Conservation (phyloP, 768 basidiomycete genomes). For the Lepiota venenata region DNA sequence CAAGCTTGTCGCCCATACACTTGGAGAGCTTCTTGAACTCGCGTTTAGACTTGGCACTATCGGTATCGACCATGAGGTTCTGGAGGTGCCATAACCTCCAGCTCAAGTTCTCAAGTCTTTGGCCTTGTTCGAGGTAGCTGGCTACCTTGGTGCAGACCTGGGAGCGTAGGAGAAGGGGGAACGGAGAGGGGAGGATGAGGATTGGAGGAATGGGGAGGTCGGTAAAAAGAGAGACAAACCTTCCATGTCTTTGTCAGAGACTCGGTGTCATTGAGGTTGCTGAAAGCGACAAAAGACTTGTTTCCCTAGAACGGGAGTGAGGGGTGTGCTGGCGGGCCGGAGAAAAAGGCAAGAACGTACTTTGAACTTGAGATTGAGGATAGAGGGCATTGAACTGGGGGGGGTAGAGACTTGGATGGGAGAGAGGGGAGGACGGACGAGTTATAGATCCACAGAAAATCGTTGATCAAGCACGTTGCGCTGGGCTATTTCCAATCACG, state of each 20-base stretch:
- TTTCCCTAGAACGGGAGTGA: too few species aligned
- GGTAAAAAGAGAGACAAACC: slow-evolving; percentile 36
- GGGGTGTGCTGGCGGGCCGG: slow-evolving; percentile 20
- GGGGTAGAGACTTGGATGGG: neutral
- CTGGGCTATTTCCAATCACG: slow-evolving; percentile 3
- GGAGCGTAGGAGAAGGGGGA: slow-evolving; percentile 4
- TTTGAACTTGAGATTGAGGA: slow-evolving; percentile 87
- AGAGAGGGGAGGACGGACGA: slow-evolving; percentile 2
- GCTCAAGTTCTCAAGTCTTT: slow-evolving; percentile 86
- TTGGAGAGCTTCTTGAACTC: slow-evolving; percentile 90
- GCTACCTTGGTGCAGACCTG: slow-evolving; percentile 91
- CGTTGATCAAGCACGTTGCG: slow-evolving; percentile 6
- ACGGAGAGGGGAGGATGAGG: slow-evolving; percentile 8
- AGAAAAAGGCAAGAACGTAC: slow-evolving; percentile 31
- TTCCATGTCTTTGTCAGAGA: slow-evolving; percentile 90
- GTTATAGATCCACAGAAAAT: slow-evolving; percentile 11
- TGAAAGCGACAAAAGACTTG: slow-evolving; percentile 93
- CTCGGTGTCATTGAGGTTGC: slow-evolving; percentile 82
- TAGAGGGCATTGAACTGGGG: slow-evolving; percentile 58
- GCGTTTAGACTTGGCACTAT: slow-evolving; percentile 85
- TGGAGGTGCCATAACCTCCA: slow-evolving; percentile 94
- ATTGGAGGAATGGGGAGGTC: slow-evolving; percentile 22
- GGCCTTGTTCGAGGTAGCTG: slow-evolving; percentile 86
- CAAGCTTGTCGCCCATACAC: slow-evolving; percentile 87
- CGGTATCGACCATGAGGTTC: slow-evolving; percentile 86